Base-by-base conservation (phyloP, 1,284 basidiomycete genomes). In the Rhodotorula sp. region DNA sequence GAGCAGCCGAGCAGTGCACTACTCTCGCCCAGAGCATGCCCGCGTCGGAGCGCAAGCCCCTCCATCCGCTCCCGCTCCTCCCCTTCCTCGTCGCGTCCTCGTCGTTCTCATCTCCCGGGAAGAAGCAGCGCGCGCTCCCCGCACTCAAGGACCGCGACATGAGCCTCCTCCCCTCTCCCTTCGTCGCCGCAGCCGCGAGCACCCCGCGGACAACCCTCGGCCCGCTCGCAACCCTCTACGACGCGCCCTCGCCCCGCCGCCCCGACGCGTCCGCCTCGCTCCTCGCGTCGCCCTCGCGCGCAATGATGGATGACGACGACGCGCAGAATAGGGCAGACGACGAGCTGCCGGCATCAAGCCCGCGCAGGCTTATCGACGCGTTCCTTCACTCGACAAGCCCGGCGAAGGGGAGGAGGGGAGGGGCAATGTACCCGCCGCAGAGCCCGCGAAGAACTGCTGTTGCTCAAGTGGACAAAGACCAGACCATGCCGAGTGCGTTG, bases 91-190 rank as follows among this genome's bases (percentile, higher is more conserved):
- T 34, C 61, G 36, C 21, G 29, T 44, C 25, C 13, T 53, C 51
- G 44, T 41, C 53, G 34, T 37, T 29, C 36, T 56, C 61, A 4
- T n/a, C 48, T 6, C 17, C 67, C 8, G 12, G 10, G 27, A 48
- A 39, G 6, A 29, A 50, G 8, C 27, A 29, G n/a, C n/a, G n/a
- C 34, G n/a, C 58, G 27, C 21, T 56, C 6, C 6, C 7, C 17
- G 34, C 61, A 39, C 48, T 41, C 55, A 32, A 44, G 6, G 37
- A 17, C 37, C 61, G 32, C 37, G 60, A 53, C 53, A 66, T 62
- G 68, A 62, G 64, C 19, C 66, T 71, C n/a, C 59, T 71, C 7
- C 70, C 70, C 15, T 65, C 62, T 4, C 70, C 70, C 13, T 67
- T 71, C 58, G 21, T 48, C 37, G 17, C 53, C 1, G 1, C 60